Percentiles rank a stretch among this genome's conserved stretches.
phyloP scores from a whole-genome alignment of 2,329 filamentous ascomycete species.

The Capronia epimyces region DNA sequence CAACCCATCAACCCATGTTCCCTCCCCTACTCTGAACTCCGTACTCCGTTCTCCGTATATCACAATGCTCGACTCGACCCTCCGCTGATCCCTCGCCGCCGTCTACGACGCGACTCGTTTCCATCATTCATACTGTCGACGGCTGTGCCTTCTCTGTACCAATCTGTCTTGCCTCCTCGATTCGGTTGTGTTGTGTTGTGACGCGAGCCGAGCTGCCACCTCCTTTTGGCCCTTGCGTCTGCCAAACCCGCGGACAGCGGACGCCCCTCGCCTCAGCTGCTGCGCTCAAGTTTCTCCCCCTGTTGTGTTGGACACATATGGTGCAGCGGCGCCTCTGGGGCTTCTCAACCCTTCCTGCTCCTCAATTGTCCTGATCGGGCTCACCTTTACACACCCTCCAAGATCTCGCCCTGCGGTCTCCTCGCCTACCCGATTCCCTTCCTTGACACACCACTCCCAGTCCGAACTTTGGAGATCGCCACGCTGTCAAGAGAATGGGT shows the following conservation, averaged over 20 bases:
- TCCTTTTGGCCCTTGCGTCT: constrained; percentile 21
- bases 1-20: no score
- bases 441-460: not conserved
- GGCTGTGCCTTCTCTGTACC: not conserved
- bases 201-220: constrained; percentile 18
- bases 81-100: no score
- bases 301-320: constrained; percentile 13
- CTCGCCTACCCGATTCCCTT: not conserved
- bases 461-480: not conserved
- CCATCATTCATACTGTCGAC: not conserved
- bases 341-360: not conserved
- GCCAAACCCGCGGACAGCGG: not conserved
- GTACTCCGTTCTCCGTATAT: no score
- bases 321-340: not conserved
- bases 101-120: not conserved
- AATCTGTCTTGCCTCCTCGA: not conserved
- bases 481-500: constrained; percentile 1
- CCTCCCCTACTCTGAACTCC: no score
- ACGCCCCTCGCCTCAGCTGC: constrained; percentile 13
- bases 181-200: constrained; percentile 15
- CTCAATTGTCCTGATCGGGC: not conserved
- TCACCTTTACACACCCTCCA: not conserved
- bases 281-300: constrained; percentile 3
- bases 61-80: no score
- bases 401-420: not conserved